Evolutionary conservation across 2,329 filamentous ascomycete species (phyloP), one percentile per base, ranked within the genome.

Genomic region (Cladosporium halotolerans): DNA sequence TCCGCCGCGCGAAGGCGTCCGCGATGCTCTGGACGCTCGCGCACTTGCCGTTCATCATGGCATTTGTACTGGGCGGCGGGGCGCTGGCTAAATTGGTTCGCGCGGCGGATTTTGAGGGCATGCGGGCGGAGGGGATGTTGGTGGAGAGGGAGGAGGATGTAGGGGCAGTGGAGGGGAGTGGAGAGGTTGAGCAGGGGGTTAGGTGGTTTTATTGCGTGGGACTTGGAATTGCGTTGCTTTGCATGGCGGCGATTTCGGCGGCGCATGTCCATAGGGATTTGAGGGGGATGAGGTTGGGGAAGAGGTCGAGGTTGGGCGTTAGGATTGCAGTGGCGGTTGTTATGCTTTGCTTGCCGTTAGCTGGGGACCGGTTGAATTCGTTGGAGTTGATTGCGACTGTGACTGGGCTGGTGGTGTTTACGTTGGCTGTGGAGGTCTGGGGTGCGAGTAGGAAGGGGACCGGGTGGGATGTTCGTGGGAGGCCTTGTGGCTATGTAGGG

Each of bases 201-300:
- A 74, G 80, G 11, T 83, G 80, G 73, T 85, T 81, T 66, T 85
- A 85, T 66, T 85, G 81, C 64, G 75, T 72, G n/a, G 82, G 83
- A 1, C 72, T 84, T 2, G 80, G 77, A 19, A 68, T 81, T 11
- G 74, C 80, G 0, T 67, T 85, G 4, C 62, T 76, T 9, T 75
- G 70, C 59, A 83, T 83, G 76, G 68, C 70, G 31, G 57, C 78
- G 49, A 83, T 85, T 45, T 76, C 79, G 1, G 61, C 76, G 14
- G 72, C 72, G 10, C 82, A 85, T 62, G 69, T 76, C 36, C 82
- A 84, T 68, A 80, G 79, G 57, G 70, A 74, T 19, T 70, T 77
- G 13, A 66, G 73, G 2, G 72, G 72, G 5, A 72, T 76, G 28
- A 78, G 79, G 2, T 66, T 79, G 55, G 69, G 68, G 49, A 81